Evolutionary conservation across 495 filamentous ascomycete genomes (phyloP).

Genomic region (Astrothelium macrocarpum): DNA sequence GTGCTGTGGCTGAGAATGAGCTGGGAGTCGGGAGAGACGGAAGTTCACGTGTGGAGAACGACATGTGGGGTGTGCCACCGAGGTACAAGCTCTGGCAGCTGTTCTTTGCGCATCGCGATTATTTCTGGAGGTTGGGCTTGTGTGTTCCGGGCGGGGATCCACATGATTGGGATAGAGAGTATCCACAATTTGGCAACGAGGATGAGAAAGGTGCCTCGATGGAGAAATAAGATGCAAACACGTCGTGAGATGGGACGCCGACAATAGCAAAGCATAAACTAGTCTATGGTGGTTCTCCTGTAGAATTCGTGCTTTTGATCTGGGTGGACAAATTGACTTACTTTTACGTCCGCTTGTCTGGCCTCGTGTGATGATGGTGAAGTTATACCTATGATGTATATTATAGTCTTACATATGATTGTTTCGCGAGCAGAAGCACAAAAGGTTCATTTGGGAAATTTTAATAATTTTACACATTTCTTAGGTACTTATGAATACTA

Average conservation of each 20-base stretch:
- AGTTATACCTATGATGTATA: no score
- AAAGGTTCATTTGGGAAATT: no score
- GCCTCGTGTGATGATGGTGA: no score
- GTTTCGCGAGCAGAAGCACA: no score
- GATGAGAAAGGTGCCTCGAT: background rate
- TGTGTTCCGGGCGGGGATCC: slow-evolving; percentile 82
- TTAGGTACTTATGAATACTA: background rate
- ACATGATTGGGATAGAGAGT: slow-evolving; percentile 50
- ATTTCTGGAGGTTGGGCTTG: slow-evolving; percentile 86
- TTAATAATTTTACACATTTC: background rate
- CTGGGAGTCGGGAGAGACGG: background rate
- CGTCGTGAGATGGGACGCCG: no score
- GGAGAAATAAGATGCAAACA: no score
- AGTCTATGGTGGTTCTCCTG: no score
- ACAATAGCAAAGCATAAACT: no score
- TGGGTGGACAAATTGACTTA: no score
- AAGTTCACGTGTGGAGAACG: slow-evolving; percentile 18
- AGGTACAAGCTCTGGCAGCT: slow-evolving; percentile 74
- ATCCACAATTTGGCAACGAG: slow-evolving; percentile 8
- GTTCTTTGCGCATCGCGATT: slow-evolving; percentile 92
- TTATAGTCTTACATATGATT: no score
- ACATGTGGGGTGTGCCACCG: slow-evolving; percentile 44
- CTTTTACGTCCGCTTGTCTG: no score
- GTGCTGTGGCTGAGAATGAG: slow-evolving; percentile 8
- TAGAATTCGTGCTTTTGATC: no score